Conservation (phyloP, 495 filamentous ascomycete species). For the Recurvomyces mirabilis region DNA sequence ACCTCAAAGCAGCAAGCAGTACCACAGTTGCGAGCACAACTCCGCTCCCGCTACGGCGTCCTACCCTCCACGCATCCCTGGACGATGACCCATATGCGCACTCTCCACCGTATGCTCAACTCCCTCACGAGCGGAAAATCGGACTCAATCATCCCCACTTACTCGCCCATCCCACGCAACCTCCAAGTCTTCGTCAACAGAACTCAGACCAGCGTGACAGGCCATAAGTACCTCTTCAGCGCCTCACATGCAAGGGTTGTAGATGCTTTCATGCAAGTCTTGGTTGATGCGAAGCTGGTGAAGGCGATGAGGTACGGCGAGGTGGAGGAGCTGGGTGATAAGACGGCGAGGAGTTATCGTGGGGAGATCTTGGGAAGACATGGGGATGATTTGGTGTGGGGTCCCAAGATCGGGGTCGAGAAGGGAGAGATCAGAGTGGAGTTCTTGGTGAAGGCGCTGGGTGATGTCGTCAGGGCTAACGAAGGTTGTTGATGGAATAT, state of each 20-base stretch:
- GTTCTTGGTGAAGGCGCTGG: conserved; percentile 15
- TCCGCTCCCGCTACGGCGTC: conserved; percentile 18
- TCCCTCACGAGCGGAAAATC: conserved; percentile 4
- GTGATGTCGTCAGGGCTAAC: conserved; percentile 11
- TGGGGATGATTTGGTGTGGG: conserved; percentile 11
- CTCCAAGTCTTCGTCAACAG: conserved; percentile 1
- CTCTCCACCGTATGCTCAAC: conserved; percentile 17
- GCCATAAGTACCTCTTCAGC: conserved; percentile 6
- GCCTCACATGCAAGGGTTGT: conserved; percentile 12
- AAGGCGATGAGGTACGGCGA: conserved; percentile 11
- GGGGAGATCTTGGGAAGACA: conserved; percentile 1
- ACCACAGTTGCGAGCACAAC: conserved; percentile 4
- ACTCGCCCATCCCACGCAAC: background rate
- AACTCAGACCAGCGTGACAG: background rate
- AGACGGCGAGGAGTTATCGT: background rate
- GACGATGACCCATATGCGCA: conserved; percentile 20
- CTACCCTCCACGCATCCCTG: conserved; percentile 13
- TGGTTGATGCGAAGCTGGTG: conserved; percentile 3
- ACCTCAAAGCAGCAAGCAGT: background rate
- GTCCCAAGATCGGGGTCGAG: background rate
- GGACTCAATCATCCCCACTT: conserved; percentile 12
- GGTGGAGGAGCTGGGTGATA: conserved; percentile 14
- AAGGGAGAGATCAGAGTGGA: background rate
- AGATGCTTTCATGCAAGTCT: conserved; percentile 7
- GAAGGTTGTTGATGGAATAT: no score